phyloP scores from a whole-genome alignment of 225 moss, liverwort and hornwort genomes.

The Polytrichum commune region DNA sequence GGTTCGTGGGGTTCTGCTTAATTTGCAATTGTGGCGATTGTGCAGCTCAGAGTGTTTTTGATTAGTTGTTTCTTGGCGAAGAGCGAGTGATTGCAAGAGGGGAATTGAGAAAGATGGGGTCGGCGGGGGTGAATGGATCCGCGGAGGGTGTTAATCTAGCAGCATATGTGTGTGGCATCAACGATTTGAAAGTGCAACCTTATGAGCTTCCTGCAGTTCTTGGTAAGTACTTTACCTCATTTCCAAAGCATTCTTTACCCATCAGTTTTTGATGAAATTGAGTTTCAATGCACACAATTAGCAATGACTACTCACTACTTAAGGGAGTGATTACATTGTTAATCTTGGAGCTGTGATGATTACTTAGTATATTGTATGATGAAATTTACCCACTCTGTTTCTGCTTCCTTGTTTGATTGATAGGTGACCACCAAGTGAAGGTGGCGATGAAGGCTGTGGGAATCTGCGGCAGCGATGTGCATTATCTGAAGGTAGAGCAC shows the following conservation, averaged over 20 bases:
- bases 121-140: neutral
- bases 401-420: neutral
- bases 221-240: constrained; percentile 22
- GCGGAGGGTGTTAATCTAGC: constrained; percentile 51
- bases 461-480: constrained; percentile 69
- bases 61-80: no score
- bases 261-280: neutral
- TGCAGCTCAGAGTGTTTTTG: no score
- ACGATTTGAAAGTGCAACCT: constrained; percentile 63
- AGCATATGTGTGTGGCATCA: constrained; percentile 57
- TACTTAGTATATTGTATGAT: no score
- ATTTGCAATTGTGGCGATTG: no score
- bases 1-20: no score
- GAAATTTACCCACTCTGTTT: neutral
- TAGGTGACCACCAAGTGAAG: constrained; percentile 38
- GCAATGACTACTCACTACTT: no score
- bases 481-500: constrained; percentile 44
- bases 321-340: neutral
- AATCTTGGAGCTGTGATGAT: neutral
- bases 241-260: neutral
- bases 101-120: no score
- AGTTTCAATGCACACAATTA: neutral
- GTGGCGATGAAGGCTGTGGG: constrained; percentile 57
- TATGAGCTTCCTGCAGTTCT: constrained; percentile 57
- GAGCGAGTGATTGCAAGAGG: no score